Conservation (phyloP, 352 stramenopile genomes). For the Discostella stelligera region DNA sequence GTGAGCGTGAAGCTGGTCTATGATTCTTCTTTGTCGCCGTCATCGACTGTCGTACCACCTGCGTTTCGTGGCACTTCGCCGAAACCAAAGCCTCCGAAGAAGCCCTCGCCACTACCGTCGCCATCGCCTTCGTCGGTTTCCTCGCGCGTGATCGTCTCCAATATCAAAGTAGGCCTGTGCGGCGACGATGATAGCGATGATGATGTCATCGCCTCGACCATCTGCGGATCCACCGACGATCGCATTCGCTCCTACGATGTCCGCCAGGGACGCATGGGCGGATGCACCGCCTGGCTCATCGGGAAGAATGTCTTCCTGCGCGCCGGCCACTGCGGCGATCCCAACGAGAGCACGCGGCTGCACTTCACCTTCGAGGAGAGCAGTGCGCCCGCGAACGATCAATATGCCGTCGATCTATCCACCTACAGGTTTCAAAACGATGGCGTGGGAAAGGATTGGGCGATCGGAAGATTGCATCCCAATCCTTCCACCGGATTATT, state of each 20-base stretch:
- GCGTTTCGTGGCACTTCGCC: too few species aligned
- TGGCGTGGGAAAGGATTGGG: background rate
- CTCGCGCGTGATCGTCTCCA: background rate
- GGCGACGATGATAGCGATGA: background rate
- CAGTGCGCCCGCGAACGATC: background rate
- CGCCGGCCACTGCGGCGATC: background rate
- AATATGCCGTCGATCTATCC: slow-evolving; percentile 4
- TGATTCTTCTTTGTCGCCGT: too few species aligned
- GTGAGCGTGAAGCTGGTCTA: background rate
- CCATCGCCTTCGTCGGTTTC: too few species aligned
- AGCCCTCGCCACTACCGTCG: too few species aligned
- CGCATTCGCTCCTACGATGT: background rate
- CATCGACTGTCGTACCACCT: too few species aligned
- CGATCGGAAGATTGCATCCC: background rate
- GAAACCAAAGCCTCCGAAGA: too few species aligned
- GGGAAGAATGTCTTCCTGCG: background rate
- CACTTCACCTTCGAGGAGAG: background rate
- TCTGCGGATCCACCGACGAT: slow-evolving; percentile 2
- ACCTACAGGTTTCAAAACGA: background rate
- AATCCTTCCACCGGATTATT: slow-evolving; percentile 1
- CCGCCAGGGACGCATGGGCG: background rate
- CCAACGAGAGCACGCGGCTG: background rate
- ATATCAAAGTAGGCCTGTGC: slow-evolving; percentile 1
- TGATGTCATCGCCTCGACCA: background rate
- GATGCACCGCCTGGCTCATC: background rate